phyloP scores from a whole-genome alignment of 768 basidiomycete genomes.

The Botryobasidium botryosum region DNA sequence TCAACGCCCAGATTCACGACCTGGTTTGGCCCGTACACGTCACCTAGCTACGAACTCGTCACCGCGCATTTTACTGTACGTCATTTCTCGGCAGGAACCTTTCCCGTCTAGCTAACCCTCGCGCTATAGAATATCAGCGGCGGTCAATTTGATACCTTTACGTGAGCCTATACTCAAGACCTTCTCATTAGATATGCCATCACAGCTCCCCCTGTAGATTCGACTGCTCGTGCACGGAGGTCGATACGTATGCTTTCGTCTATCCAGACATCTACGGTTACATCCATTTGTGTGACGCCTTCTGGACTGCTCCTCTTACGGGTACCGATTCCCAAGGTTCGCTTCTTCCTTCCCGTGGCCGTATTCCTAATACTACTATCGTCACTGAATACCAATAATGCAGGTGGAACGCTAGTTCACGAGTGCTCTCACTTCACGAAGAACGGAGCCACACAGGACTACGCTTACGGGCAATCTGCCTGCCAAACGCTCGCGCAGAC shows the following conservation, averaged over 20 bases:
- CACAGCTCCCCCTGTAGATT: no score
- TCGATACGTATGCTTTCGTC: slow-evolving; percentile 10
- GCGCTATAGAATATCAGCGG: not conserved
- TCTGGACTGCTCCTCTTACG: slow-evolving; percentile 29
- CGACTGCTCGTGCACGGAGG: slow-evolving; percentile 9
- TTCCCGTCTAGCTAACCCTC: no score
- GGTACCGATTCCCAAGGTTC: slow-evolving; percentile 32
- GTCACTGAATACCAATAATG: no score
- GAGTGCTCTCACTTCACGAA: slow-evolving; percentile 32
- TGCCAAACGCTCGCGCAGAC: slow-evolving; percentile 28
- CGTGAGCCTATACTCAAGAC: no score
- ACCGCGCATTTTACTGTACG: not conserved
- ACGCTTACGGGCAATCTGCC: slow-evolving; percentile 29
- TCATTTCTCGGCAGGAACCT: no score
- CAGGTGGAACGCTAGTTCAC: slow-evolving; percentile 24
- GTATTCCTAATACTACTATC: slow-evolving; percentile 30
- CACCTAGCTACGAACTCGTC: not conserved
- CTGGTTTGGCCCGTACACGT: slow-evolving; percentile 9
- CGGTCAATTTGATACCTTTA: not conserved
- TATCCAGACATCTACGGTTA: slow-evolving; percentile 2
- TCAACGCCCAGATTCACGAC: not conserved
- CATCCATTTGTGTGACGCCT: slow-evolving; percentile 28
- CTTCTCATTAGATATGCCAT: no score
- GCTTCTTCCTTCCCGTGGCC: slow-evolving; percentile 29
- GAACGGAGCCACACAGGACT: slow-evolving; percentile 25